A percentile compares a stretch with the other conserved stretches of the same genome.
phyloP scores from a whole-genome alignment of 169 alveolate genomes.

The Amoebophrya sp. region DNA sequence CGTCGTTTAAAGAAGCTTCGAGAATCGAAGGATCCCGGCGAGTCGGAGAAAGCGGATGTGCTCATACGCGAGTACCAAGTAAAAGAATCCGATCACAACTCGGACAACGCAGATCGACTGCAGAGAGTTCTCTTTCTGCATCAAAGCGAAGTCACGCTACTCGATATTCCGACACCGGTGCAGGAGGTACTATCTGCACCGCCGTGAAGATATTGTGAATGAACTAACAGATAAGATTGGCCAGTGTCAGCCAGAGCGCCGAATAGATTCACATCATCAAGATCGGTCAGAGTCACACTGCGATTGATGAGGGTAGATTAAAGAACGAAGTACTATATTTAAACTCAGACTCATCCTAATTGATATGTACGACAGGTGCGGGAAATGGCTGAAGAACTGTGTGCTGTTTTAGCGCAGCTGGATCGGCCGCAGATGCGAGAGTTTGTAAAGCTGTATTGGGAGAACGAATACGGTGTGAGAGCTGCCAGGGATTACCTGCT shows the following conservation, averaged over 20 bases:
- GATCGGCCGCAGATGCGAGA: too few relatives aligned
- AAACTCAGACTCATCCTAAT: too few relatives aligned
- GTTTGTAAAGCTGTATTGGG: background rate
- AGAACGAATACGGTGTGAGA: background rate
- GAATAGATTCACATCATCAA: background rate
- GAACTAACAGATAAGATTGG: background rate
- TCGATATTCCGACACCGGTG: background rate
- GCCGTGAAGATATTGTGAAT: too few relatives aligned
- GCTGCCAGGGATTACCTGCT: background rate
- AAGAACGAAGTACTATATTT: background rate
- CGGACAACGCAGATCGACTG: background rate
- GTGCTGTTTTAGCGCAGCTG: too few relatives aligned
- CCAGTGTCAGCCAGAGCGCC: background rate
- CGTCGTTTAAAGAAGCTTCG: conserved; percentile 10
- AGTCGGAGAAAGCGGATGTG: background rate
- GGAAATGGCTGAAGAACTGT: too few relatives aligned
- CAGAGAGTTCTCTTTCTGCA: background rate
- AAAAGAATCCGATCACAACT: background rate
- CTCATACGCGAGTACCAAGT: background rate
- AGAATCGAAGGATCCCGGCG: background rate
- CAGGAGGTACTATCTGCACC: background rate
- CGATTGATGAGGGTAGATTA: background rate
- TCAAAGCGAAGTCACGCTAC: background rate
- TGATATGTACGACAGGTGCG: too few relatives aligned
- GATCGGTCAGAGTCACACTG: background rate